Base-by-base conservation (phyloP, 345 rosid species). In the Angophora floribunda region DNA sequence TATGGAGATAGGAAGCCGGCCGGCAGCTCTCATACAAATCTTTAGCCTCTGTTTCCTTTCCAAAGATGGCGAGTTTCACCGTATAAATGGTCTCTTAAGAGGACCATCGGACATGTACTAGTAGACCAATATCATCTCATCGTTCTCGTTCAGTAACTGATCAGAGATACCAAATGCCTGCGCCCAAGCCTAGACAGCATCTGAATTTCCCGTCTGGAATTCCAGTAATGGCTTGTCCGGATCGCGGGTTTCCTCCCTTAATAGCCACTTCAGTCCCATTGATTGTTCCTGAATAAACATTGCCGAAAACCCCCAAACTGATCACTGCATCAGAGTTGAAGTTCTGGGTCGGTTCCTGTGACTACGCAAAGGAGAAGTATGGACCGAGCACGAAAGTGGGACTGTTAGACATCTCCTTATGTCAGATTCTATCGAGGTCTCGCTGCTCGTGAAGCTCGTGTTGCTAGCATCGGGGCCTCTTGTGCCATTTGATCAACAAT, bases 171-270 rank as follows among this genome's bases (percentile, higher is more conserved):
- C 55, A 89, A 89, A 51, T 86, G 90, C 17, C 90, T 78, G 75
- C 86, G 90, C 86, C 90, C 47, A 16, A 89, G 88, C 86, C 86
- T 89, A 19, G 90, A 89, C 3, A 89, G 85, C 90, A 86, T 89
- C 50, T 89, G 52, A 80, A 89, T 89, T 52, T 89, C 67, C 90
- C 13, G 82, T 89, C 41, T 89, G 82, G 85, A 86, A 89, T 55
- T 89, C 88, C n/a, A 36, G 67, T 89, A 85, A 89, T 86, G n/a
- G 88, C 63, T 32, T 86, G 88, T 75, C 78, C 86, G 17, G 90
- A 89, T 22, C 75, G 88, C 53, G 57, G 90, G 80, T 89, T 89
- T 55, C 90, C 88, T 65, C 88, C 30, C 88, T 86, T 89, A 22
- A 89, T 86, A 13, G 88, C 88, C 30, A 89, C 90, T 57, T 55